A percentile compares a stretch with the other conserved stretches of the same genome.
phyloP scores from a whole-genome alignment of 2,329 filamentous ascomycete species.

The Colletotrichum caudatum region DNA sequence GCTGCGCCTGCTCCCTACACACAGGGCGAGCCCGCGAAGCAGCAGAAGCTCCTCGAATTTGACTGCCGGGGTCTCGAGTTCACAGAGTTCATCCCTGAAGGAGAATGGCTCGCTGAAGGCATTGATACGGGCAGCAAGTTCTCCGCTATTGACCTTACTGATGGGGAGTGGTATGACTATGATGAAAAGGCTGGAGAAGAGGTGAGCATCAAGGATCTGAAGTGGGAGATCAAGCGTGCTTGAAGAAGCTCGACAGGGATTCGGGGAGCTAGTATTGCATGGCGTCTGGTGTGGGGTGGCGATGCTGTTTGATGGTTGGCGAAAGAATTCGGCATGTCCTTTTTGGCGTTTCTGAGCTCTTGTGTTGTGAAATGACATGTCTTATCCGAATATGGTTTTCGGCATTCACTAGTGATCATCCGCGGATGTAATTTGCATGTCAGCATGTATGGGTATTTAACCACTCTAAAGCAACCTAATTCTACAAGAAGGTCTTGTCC shows the following conservation, averaged over 20 bases:
- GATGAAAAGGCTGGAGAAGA: conserved; percentile 94
- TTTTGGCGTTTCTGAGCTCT: background rate
- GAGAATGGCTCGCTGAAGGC: conserved; percentile 90
- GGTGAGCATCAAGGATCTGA: conserved; percentile 90
- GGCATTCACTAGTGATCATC: background rate
- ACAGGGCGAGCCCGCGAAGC: conserved; percentile 77
- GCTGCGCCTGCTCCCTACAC: conserved; percentile 78
- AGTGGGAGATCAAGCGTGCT: conserved; percentile 84
- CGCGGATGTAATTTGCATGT: background rate
- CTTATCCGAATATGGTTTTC: background rate
- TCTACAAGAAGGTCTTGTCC: conserved; percentile 35
- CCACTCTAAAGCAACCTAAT: conserved; percentile 34
- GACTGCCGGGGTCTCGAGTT: conserved; percentile 97
- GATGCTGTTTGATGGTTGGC: background rate
- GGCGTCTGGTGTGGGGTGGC: conserved; percentile 12
- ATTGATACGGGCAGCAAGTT: conserved; percentile 86
- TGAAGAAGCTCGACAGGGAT: conserved; percentile 54
- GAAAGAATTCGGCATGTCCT: background rate
- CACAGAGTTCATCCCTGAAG: conserved; percentile 90
- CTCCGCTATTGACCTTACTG: conserved; percentile 80
- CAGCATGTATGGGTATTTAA: conserved; percentile 40
- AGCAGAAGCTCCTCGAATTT: conserved; percentile 85
- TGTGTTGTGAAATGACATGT: background rate
- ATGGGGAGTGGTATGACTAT: conserved; percentile 98
- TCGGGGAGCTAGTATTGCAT: conserved; percentile 31